A percentile compares a stretch with the other conserved stretches of the same genome.
Conservation (phyloP, 768 basidiomycete species). For the Phaeotremella fagi region DNA sequence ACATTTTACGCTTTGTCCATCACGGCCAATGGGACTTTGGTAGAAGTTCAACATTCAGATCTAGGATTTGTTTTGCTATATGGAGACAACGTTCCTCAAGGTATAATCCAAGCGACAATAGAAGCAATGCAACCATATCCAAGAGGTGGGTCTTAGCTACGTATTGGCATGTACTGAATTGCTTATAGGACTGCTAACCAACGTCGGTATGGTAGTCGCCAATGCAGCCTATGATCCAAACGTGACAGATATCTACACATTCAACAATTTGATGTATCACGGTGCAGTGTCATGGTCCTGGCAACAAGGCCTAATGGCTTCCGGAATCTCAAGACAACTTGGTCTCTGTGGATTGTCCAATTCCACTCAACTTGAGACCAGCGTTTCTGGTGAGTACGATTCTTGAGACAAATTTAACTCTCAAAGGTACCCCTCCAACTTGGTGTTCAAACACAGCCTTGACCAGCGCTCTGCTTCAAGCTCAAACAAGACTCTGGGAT, state of each 20-base stretch:
- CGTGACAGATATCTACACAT: slow-evolving; percentile 48
- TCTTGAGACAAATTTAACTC: neutral
- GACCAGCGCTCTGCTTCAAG: slow-evolving; percentile 46
- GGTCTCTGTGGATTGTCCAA: slow-evolving; percentile 46
- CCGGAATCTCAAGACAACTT: slow-evolving; percentile 51
- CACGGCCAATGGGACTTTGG: slow-evolving; percentile 49
- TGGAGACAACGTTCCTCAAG: slow-evolving; percentile 49
- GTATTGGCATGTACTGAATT: no score
- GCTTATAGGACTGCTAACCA: slow-evolving; percentile 50
- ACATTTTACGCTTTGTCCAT: slow-evolving; percentile 52
- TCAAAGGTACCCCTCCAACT: slow-evolving; percentile 29
- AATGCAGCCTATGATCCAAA: slow-evolving; percentile 54
- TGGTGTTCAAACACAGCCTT: slow-evolving; percentile 51
- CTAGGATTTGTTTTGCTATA: slow-evolving; percentile 52
- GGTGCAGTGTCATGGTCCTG: slow-evolving; percentile 47
- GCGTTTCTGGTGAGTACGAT: no score
- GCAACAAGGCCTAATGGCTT: slow-evolving; percentile 54
- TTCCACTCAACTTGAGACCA: slow-evolving; percentile 25
- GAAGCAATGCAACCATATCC: slow-evolving; percentile 53
- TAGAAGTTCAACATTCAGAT: slow-evolving; percentile 53
- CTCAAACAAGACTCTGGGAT: slow-evolving; percentile 50
- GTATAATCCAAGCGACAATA: slow-evolving; percentile 49
- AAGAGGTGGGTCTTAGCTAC: slow-evolving; percentile 40
- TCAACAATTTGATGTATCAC: slow-evolving; percentile 17
- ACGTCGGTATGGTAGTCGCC: slow-evolving; percentile 54